Evolutionary conservation across 805 yeast species (phyloP).

Genomic region (Millerago galiae): DNA sequence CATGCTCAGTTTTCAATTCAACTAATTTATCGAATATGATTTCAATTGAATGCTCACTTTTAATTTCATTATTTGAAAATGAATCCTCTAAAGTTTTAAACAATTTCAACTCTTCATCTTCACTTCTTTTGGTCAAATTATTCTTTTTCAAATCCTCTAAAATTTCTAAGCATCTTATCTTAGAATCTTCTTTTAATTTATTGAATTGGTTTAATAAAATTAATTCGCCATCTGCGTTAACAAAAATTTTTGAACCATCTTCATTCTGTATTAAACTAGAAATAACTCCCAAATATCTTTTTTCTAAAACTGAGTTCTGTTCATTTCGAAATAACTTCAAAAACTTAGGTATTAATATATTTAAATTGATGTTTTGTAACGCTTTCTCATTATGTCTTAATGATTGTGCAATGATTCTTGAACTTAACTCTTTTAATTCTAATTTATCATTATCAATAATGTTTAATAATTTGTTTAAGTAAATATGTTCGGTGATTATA

Average conservation of each 20-base stretch:
- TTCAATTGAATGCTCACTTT: slow-evolving; percentile 37
- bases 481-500: slow-evolving; percentile 31
- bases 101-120: slow-evolving; percentile 8
- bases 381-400: slow-evolving; percentile 73
- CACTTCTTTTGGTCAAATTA: slow-evolving; percentile 10
- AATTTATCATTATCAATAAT: slow-evolving; percentile 14
- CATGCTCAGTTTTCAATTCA: slow-evolving; percentile 27
- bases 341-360: slow-evolving; percentile 8
- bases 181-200: slow-evolving; percentile 21
- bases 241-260: slow-evolving; percentile 26
- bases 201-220: slow-evolving; percentile 22
- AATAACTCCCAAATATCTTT: slow-evolving; percentile 46
- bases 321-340: slow-evolving; percentile 8
- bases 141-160: slow-evolving; percentile 35
- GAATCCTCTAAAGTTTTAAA: slow-evolving; percentile 16
- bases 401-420: slow-evolving; percentile 58
- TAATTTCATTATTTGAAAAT: slow-evolving; percentile 20
- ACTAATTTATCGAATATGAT: slow-evolving; percentile 34
- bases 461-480: slow-evolving; percentile 28
- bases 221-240: slow-evolving; percentile 14
- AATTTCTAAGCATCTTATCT: slow-evolving; percentile 37
- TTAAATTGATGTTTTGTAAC: slow-evolving; percentile 27
- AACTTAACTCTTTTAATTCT: slow-evolving; percentile 41
- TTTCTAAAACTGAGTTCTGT: slow-evolving; percentile 32
- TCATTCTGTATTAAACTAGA: slow-evolving; percentile 37